Percentiles rank a stretch among this genome's conserved stretches.
These are phyloP conservation scores for Picea glauca DNA, from an alignment of 75 land plant genomes.

Conservation along the genomic window DNA sequence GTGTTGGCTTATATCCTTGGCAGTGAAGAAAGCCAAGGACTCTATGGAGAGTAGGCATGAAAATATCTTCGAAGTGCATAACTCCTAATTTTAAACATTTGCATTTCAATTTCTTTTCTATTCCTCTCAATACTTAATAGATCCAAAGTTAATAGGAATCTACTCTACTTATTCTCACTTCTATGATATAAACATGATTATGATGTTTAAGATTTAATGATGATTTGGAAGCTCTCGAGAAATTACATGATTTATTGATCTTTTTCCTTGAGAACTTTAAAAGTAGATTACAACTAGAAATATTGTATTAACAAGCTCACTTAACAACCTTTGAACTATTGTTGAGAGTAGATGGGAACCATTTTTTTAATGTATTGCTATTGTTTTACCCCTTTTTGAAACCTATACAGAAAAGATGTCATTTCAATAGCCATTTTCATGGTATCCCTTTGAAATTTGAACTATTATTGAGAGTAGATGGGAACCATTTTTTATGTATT, in stretches of 20 bases:
- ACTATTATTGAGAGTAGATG: background rate
- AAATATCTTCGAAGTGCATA: no score
- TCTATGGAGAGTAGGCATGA: no score
- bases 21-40: no score
- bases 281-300: no score
- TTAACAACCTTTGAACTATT: background rate
- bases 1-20: no score
- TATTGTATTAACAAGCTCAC: background rate
- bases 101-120: no score
- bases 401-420: background rate
- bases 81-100: no score
- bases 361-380: background rate
- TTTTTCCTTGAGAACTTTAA: background rate
- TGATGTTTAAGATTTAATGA: background rate
- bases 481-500: background rate
- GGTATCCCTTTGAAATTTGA: background rate
- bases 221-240: background rate
- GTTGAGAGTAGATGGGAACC: background rate
- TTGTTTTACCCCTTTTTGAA: background rate
- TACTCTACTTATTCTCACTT: no score
- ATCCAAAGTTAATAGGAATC: no score
- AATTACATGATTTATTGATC: background rate
- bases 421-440: background rate
- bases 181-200: no score
- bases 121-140: no score